Evolutionary conservation across 495 filamentous ascomycete genomes (phyloP), one percentile per base, ranked within the genome.

Genomic region (Aspergillus homomorphus): DNA sequence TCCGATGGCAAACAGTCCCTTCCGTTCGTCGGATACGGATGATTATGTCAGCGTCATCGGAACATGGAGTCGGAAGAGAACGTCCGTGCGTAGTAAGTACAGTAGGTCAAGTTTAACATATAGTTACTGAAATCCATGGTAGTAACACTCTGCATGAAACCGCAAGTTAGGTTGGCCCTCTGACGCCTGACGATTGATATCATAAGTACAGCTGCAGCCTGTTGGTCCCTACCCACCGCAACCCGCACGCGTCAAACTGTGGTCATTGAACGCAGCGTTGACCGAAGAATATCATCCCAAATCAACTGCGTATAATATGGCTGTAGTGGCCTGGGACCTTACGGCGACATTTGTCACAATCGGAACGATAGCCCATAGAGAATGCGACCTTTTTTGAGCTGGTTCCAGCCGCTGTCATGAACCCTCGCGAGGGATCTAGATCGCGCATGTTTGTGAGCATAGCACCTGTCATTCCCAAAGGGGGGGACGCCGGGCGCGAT

Each of bases 281-380:
- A 55, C 8, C 2, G 6, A 4, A 52, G 43, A 18, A 50, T 23
- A 53, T 49, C 7, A 49, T 10, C 23, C n/a, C 5, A 26, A 18
- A 41, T 67, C 58, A 71, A 20, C 56, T 2, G 15, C 68, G 65
- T 41, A 90, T 82, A 48, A 93, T 91, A 71, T 96, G 91, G 64
- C 87, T 92, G 63, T 92, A 93, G 70, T 96, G 91, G 0, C 91
- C 91, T 0, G 90, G 91, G 26, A 93, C 87, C 69, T 84, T 87
- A 62, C 78, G 77, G 51, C 80, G 81, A 69, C 91, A 96, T 73
- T 93, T 93, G 54, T 92, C 89, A 71, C 91, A 96, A 69, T 93
- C 89, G 14, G 87, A 84, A 43, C 90, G 79, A 72, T 88, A 94
- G 19, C 91, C 91, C 85, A 96, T 92, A 59, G 84, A 86, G 64